Conservation (phyloP, 2,329 filamentous ascomycete species). For the Penicillium paneum region DNA sequence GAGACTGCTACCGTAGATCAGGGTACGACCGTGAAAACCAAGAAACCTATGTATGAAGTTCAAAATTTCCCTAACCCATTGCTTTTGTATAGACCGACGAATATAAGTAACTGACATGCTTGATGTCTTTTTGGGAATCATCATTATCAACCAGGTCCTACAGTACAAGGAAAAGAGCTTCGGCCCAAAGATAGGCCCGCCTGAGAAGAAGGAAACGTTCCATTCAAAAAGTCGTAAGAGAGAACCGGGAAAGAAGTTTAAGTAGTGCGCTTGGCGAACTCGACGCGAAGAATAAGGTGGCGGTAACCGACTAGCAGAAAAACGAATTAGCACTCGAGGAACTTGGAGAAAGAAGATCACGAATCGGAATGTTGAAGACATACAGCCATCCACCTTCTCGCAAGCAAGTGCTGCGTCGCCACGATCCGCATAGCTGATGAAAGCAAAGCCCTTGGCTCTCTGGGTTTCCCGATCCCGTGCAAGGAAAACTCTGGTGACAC, state of each 20-base stretch:
- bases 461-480: conserved; percentile 97
- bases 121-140: conserved; percentile 33
- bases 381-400: conserved; percentile 95
- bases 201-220: conserved; percentile 31
- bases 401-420: conserved; percentile 86
- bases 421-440: conserved; percentile 93
- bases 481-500: conserved; percentile 94
- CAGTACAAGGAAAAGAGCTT: conserved; percentile 36
- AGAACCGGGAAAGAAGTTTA: conserved; percentile 30
- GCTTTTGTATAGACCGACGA: conserved; percentile 31
- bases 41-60: not conserved
- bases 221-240: conserved; percentile 31
- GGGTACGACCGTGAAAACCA: not conserved
- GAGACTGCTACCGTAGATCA: not conserved
- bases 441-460: conserved; percentile 96
- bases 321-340: conserved; percentile 23
- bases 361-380: conserved; percentile 31
- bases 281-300: conserved; percentile 52
- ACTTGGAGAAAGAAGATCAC: not conserved
- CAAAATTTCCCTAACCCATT: conserved; percentile 27
- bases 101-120: conserved; percentile 33
- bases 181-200: conserved; percentile 29
- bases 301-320: conserved; percentile 48
- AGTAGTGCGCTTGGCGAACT: conserved; percentile 51
- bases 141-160: conserved; percentile 40